A percentile compares a stretch with the other conserved stretches of the same genome.
Evolutionary conservation across 2,329 filamentous ascomycete genomes (phyloP).

Genomic region (Cladosporium colombiae): DNA sequence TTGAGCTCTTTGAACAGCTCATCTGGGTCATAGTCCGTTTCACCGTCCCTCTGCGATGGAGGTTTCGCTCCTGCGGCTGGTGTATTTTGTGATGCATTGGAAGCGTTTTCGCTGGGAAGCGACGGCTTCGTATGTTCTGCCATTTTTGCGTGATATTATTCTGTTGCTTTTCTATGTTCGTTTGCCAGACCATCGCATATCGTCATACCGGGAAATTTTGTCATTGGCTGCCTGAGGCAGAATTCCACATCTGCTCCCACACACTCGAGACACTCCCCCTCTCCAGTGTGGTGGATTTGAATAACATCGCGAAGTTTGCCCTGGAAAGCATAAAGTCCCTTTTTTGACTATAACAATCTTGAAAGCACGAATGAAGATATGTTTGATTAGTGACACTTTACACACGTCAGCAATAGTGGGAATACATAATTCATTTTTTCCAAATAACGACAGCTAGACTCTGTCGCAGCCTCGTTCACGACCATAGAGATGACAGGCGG

Average conservation of each 20-base stretch:
- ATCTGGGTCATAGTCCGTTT: conserved; percentile 58
- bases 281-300: not conserved
- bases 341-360: not conserved
- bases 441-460: not conserved
- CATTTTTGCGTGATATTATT: not conserved
- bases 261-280: too few relatives aligned
- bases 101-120: not conserved
- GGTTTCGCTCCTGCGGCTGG: not conserved
- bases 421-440: not conserved
- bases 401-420: not conserved
- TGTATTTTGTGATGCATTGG: not conserved
- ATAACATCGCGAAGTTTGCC: not conserved
- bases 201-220: conserved; percentile 1
- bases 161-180: not conserved
- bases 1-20: conserved; percentile 67
- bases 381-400: not conserved
- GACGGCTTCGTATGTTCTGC: not conserved
- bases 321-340: not conserved
- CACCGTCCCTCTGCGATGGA: conserved; percentile 30
- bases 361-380: not conserved
- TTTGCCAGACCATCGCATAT: not conserved
- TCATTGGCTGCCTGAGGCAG: conserved; percentile 1
- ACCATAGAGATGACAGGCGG: not conserved
- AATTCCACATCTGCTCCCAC: not conserved
- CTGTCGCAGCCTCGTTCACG: not conserved